Conservation (phyloP, 2,329 filamentous ascomycete genomes). For the Volutella citrinella region DNA sequence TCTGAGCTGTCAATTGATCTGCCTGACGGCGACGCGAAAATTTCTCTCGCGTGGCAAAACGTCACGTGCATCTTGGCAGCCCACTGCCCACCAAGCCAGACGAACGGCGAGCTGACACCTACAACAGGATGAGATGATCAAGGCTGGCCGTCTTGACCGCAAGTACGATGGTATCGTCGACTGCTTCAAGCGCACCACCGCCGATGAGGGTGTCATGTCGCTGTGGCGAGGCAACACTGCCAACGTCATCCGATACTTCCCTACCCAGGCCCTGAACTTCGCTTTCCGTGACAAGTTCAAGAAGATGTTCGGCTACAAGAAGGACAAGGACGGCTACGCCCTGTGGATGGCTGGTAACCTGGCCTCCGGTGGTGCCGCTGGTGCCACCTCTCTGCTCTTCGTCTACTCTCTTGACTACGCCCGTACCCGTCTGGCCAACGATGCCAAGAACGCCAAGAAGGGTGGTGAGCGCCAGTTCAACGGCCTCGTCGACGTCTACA, state of each 20-base stretch:
- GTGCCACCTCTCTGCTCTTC: constrained; percentile 99
- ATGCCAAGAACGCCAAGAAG: constrained; percentile 97
- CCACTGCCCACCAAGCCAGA: neutral
- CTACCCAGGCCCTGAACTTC: constrained; percentile 99
- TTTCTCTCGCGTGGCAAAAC: neutral
- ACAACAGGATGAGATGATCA: constrained; percentile 97
- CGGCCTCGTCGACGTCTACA: constrained; percentile 98
- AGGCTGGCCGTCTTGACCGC: constrained; percentile 95
- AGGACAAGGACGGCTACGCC: constrained; percentile 96
- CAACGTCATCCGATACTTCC: constrained; percentile 99
- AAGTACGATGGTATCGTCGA: constrained; percentile 93
- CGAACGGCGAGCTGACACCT: constrained; percentile 28
- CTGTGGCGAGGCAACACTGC: constrained; percentile 99
- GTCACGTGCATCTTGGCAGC: constrained; percentile 5
- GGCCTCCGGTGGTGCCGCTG: constrained; percentile 97
- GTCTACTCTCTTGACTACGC: constrained; percentile 99
- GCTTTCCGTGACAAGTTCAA: constrained; percentile 99
- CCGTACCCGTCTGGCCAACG: constrained; percentile 99
- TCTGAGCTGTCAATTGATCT: neutral
- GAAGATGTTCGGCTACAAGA: constrained; percentile 99
- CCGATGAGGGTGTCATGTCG: constrained; percentile 88
- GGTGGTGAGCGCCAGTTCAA: constrained; percentile 99
- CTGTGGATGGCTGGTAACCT: constrained; percentile 99
- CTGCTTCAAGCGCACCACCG: constrained; percentile 91
- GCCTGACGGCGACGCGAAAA: neutral